Conservation (phyloP, 176 grass and related monocot genomes). For the Areca catechu region DNA sequence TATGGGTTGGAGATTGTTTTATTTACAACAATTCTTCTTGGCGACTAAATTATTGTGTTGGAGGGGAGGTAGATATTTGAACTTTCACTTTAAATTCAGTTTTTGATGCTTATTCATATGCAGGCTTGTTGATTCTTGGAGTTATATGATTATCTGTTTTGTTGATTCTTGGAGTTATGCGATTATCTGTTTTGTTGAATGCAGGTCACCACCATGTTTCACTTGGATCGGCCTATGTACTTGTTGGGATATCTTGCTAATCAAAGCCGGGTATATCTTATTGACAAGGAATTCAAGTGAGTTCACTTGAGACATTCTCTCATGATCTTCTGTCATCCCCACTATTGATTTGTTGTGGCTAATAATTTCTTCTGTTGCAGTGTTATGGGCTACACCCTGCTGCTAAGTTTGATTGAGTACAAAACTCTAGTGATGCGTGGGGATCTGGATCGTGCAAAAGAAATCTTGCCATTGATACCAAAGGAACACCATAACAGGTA, state of each 20-base stretch:
- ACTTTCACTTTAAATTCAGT: slow-evolving; percentile 14
- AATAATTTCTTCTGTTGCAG: slow-evolving; percentile 48
- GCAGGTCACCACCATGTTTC: slow-evolving; percentile 95
- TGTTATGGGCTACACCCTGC: slow-evolving; percentile 94
- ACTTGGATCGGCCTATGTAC: slow-evolving; percentile 99
- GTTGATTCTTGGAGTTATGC: slow-evolving; percentile 16
- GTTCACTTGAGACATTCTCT: slow-evolving; percentile 21
- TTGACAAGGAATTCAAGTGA: slow-evolving; percentile 98
- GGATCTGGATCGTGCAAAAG: slow-evolving; percentile 79
- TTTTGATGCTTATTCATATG: neutral
- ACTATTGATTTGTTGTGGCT: slow-evolving; percentile 24
- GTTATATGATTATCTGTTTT: slow-evolving; percentile 23
- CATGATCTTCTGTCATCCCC: neutral
- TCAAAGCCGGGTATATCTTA: slow-evolving; percentile 97
- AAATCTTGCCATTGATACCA: slow-evolving; percentile 84
- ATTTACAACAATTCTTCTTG: slow-evolving; percentile 97
- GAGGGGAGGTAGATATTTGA: slow-evolving; percentile 66
- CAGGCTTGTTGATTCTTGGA: neutral
- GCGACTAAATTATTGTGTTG: slow-evolving; percentile 94
- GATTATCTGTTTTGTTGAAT: slow-evolving; percentile 28
- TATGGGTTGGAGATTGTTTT: slow-evolving; percentile 99
- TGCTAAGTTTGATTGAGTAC: slow-evolving; percentile 97
- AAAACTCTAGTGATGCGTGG: slow-evolving; percentile 99
- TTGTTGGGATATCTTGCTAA: slow-evolving; percentile 90
- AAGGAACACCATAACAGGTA: slow-evolving; percentile 90